Evolutionary conservation across 2,329 filamentous ascomycete genomes (phyloP).

Genomic region (Dothiorella sarmentorum): DNA sequence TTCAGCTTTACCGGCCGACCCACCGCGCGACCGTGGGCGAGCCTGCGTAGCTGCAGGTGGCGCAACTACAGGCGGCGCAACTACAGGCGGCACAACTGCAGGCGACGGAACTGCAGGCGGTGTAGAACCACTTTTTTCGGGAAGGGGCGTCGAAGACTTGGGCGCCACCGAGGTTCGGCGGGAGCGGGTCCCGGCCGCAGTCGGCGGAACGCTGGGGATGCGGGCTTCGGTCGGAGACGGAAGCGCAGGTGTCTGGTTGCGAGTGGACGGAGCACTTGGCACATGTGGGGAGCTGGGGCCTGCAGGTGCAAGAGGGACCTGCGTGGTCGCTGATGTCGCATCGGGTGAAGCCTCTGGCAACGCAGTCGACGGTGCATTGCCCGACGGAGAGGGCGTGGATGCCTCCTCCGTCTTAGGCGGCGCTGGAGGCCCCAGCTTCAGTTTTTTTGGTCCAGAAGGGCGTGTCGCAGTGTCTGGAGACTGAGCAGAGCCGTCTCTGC

Average conservation of each 20-base stretch:
- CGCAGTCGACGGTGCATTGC: too few species aligned
- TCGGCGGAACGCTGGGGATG: background rate
- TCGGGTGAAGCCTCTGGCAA: slow-evolving; percentile 16
- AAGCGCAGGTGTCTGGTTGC: background rate
- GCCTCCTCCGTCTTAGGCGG: slow-evolving; percentile 14
- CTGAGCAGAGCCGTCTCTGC: background rate
- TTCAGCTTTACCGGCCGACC: slow-evolving; percentile 40
- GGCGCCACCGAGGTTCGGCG: slow-evolving; percentile 17
- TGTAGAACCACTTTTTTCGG: background rate
- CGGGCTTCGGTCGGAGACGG: background rate
- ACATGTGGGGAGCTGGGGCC: slow-evolving; percentile 28
- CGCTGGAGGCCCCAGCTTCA: slow-evolving; percentile 22
- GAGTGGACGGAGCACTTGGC: slow-evolving; percentile 9
- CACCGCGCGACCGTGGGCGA: slow-evolving; percentile 31
- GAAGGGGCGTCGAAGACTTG: slow-evolving; percentile 19
- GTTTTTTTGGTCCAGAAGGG: slow-evolving; percentile 32
- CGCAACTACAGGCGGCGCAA: slow-evolving; percentile 17
- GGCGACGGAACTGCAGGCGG: slow-evolving; percentile 18
- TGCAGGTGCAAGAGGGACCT: slow-evolving; percentile 45
- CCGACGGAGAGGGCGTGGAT: slow-evolving; percentile 21
- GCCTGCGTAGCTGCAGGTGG: slow-evolving; percentile 30
- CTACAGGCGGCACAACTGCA: slow-evolving; percentile 17
- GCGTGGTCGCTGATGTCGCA: slow-evolving; percentile 29
- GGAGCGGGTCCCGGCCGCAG: slow-evolving; percentile 10
- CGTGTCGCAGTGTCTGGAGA: slow-evolving; percentile 25